Percentiles rank a stretch among this genome's conserved stretches.
Evolutionary conservation across 345 rosid genomes (phyloP).

Genomic region (Gossypium raimondii): DNA sequence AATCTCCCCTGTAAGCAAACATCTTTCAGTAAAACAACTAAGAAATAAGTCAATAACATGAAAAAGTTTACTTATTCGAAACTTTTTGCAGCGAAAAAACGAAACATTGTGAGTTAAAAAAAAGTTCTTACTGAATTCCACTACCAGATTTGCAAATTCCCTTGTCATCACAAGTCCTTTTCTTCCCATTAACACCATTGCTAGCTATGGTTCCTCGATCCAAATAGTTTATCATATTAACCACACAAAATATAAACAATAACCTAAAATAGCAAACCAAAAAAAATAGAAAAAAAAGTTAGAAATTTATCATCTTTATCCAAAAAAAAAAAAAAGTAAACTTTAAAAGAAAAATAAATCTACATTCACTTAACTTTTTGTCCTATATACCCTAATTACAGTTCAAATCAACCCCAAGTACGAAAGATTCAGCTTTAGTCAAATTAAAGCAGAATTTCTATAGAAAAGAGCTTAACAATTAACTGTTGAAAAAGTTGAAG

Average conservation of each 20-base stretch:
- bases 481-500: neutral
- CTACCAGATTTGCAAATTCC: slow-evolving; percentile 61
- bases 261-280: slow-evolving; percentile 41
- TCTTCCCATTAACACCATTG: slow-evolving; percentile 88
- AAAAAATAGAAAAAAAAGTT: neutral
- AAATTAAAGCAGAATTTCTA: neutral
- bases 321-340: neutral
- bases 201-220: slow-evolving; percentile 97
- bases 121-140: slow-evolving; percentile 73
- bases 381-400: neutral
- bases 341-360: neutral
- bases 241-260: slow-evolving; percentile 67
- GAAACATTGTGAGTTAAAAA: neutral
- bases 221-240: slow-evolving; percentile 76
- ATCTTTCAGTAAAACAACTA: slow-evolving; percentile 5
- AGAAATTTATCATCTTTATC: neutral
- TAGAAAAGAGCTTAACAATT: neutral
- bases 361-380: neutral
- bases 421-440: neutral
- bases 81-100: neutral
- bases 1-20: slow-evolving; percentile 63
- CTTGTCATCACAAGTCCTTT: slow-evolving; percentile 48
- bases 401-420: neutral
- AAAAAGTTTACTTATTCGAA: neutral
- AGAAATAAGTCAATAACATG: neutral